These are phyloP conservation scores for Aspergillus homomorphus DNA, from an alignment of 495 filamentous ascomycete species.

Conservation along the genomic window DNA sequence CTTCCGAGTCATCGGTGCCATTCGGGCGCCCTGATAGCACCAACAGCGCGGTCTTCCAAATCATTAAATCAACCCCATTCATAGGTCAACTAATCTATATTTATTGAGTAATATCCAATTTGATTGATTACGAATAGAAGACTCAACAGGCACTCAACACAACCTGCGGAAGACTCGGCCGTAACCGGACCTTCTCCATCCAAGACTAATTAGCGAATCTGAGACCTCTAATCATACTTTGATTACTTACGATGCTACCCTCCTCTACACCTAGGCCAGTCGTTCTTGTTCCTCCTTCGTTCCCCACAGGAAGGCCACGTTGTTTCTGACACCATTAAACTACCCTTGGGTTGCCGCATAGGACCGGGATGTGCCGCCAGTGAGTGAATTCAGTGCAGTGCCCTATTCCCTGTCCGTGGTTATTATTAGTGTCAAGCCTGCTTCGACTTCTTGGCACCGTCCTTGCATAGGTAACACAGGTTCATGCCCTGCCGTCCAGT, in stretches of 20 bases:
- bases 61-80: no score
- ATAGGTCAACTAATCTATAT: no score
- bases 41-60: no score
- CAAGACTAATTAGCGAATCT: background rate
- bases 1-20: no score
- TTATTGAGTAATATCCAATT: no score
- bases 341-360: background rate
- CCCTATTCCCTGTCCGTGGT: background rate
- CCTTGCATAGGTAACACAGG: background rate
- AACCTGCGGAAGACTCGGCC: background rate
- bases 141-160: no score
- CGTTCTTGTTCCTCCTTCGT: slow-evolving; percentile 1
- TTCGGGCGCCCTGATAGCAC: no score
- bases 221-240: background rate
- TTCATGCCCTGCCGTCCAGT: background rate
- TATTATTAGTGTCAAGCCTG: slow-evolving; percentile 2
- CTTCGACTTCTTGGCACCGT: background rate
- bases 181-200: background rate
- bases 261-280: background rate
- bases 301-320: slow-evolving; percentile 6
- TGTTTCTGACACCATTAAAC: background rate
- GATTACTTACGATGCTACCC: background rate
- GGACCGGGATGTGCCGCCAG: background rate
- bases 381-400: no score
- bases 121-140: background rate